Evolutionary conservation across 2,329 filamentous ascomycete species (phyloP).

Genomic region (Ophiostoma quercus): DNA sequence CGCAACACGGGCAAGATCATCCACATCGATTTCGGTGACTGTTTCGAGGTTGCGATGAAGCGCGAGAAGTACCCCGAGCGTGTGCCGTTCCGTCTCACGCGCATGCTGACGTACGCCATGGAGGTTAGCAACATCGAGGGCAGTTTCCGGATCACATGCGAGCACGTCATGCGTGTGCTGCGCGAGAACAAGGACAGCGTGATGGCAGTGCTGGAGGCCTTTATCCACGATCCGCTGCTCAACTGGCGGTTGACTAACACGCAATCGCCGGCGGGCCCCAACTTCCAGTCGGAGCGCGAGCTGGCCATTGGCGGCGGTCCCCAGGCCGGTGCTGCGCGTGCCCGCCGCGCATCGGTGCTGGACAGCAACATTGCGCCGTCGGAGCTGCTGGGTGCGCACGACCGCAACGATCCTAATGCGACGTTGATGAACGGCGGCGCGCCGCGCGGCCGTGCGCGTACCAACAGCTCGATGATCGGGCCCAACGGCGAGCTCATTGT

Average conservation of each 20-base stretch:
- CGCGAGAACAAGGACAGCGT: constrained; percentile 96
- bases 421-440: constrained; percentile 44
- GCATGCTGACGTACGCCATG: constrained; percentile 99
- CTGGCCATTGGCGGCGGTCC: constrained; percentile 44
- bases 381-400: constrained; percentile 46
- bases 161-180: constrained; percentile 96
- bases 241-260: constrained; percentile 82
- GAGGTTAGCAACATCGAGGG: constrained; percentile 99
- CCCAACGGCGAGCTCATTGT: constrained; percentile 29
- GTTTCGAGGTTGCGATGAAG: constrained; percentile 99
- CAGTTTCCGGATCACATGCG: constrained; percentile 95
- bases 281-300: constrained; percentile 59
- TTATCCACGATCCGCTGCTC: constrained; percentile 98
- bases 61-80: constrained; percentile 97
- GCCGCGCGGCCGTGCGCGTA: constrained; percentile 50
- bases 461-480: constrained; percentile 50
- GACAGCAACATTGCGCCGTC: constrained; percentile 57
- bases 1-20: constrained; percentile 93
- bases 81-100: constrained; percentile 93
- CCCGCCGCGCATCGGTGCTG: constrained; percentile 64
- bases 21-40: constrained; percentile 98
- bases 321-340: constrained; percentile 39
- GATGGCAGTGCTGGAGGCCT: constrained; percentile 97
- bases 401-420: background rate
- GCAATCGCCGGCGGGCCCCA: constrained; percentile 59